A percentile compares a stretch with the other conserved stretches of the same genome.
These are phyloP conservation scores for Lactarius hengduanensis DNA, from an alignment of 768 basidiomycete species.

Conservation along the genomic window DNA sequence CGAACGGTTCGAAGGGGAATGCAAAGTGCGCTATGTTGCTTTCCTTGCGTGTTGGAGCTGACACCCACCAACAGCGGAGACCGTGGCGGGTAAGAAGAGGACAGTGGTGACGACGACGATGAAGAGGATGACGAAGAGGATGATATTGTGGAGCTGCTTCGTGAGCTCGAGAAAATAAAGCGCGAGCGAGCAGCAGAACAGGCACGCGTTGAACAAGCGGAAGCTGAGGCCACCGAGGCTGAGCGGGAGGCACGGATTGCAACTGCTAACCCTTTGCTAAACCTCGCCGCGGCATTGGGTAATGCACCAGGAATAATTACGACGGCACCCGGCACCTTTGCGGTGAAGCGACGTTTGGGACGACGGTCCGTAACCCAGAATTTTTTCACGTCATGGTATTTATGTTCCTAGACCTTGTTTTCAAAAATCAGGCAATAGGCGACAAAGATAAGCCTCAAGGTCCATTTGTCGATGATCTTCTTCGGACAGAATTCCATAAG, in stretches of 20 bases:
- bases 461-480: conserved; percentile 92
- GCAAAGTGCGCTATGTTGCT: conserved; percentile 2
- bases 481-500: conserved; percentile 94
- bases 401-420: conserved; percentile 74
- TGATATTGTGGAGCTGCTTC: conserved; percentile 89
- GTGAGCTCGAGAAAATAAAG: conserved; percentile 90
- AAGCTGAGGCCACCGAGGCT: conserved; percentile 57
- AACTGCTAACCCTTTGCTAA: conserved; percentile 81
- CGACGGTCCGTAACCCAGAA: conserved; percentile 59
- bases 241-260: conserved; percentile 82
- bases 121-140: conserved; percentile 72
- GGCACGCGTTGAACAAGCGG: conserved; percentile 71
- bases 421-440: conserved; percentile 94
- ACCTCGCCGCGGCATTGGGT: conserved; percentile 88
- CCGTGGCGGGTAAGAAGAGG: conserved; percentile 33
- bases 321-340: conserved; percentile 76
- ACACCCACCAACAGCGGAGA: neutral
- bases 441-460: conserved; percentile 61
- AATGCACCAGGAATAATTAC: conserved; percentile 72
- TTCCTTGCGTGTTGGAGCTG: neutral
- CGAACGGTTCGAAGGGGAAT: conserved; percentile 20
- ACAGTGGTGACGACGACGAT: conserved; percentile 49
- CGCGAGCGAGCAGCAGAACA: conserved; percentile 61
- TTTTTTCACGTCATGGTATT: neutral
- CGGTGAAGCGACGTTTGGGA: conserved; percentile 93